Conservation (phyloP, 2,329 filamentous ascomycete species). For the Xylaria sp. region DNA sequence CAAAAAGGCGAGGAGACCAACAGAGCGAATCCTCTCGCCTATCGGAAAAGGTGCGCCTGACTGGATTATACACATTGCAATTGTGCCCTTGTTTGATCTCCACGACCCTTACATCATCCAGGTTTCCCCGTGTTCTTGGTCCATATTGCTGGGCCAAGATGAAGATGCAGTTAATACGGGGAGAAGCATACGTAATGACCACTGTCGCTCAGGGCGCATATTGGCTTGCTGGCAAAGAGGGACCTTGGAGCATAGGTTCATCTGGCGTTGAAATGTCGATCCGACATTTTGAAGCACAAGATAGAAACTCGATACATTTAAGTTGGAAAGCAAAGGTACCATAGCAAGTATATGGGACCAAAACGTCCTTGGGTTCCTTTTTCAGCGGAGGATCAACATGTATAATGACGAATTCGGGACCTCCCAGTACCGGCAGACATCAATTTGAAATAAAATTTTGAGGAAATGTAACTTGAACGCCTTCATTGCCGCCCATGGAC, state of each 20-base stretch:
- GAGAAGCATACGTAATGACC: not conserved
- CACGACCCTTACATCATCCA: conserved; percentile 22
- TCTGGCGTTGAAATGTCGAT: not conserved
- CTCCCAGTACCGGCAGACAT: not conserved
- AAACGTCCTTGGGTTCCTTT: not conserved
- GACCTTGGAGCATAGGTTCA: not conserved
- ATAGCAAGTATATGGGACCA: not conserved
- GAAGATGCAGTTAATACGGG: not conserved
- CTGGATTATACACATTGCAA: conserved; percentile 8
- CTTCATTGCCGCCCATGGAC: conserved; percentile 1
- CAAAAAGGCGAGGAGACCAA: not conserved
- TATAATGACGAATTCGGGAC: not conserved
- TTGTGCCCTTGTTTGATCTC: conserved; percentile 10
- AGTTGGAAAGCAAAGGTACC: not conserved
- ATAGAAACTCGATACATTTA: not conserved
- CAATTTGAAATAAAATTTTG: not conserved
- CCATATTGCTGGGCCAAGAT: conserved; percentile 7
- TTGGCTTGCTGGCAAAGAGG: not conserved
- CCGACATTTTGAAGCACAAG: not conserved
- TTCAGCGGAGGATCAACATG: not conserved
- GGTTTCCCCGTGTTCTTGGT: conserved; percentile 3
- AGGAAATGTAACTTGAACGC: not conserved
- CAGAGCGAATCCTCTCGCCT: conserved; percentile 24
- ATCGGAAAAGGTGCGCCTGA: conserved; percentile 27
- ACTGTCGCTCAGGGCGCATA: not conserved